Conservation (phyloP, 23 red algal species). For the Gracilaria vermiculophylla region DNA sequence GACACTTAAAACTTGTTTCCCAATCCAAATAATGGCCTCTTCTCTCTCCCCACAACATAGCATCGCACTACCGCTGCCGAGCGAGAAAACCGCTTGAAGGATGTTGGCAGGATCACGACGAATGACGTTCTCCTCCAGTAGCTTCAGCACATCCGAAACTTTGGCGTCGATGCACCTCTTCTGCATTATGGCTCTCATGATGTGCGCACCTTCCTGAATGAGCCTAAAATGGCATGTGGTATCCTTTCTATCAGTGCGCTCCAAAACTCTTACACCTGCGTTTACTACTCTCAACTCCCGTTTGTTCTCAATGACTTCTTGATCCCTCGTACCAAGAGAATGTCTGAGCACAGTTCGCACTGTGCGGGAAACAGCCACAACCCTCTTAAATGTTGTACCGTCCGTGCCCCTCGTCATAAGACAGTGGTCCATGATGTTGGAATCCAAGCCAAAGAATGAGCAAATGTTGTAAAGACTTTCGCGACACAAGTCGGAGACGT, state of each 20-base stretch:
- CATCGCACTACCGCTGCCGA: constrained; percentile 54
- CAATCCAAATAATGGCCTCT: constrained; percentile 38
- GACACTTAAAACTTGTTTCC: constrained; percentile 33
- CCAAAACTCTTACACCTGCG: constrained; percentile 69
- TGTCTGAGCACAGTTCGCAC: constrained; percentile 52
- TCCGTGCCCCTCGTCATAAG: constrained; percentile 77
- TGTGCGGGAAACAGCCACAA: constrained; percentile 46
- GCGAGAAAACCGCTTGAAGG: not conserved
- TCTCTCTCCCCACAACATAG: constrained; percentile 18
- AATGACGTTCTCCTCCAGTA: constrained; percentile 26
- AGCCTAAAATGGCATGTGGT: constrained; percentile 36
- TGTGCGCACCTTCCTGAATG: constrained; percentile 37
- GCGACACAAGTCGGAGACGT: constrained; percentile 25
- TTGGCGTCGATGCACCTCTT: not conserved
- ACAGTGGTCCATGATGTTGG: constrained; percentile 23
- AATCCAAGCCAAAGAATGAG: constrained; percentile 71
- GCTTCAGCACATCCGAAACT: constrained; percentile 1
- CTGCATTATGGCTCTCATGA: constrained; percentile 51
- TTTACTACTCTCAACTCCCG: constrained; percentile 56
- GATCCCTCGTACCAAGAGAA: constrained; percentile 41
- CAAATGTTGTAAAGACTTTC: constrained; percentile 47
- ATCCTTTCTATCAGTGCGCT: constrained; percentile 51
- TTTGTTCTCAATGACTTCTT: constrained; percentile 7
- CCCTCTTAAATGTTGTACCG: constrained; percentile 32
- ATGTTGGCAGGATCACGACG: not conserved